These are phyloP conservation scores for Haematococcus lacustris DNA, from an alignment of 139 green algal genomes.

Conservation along the genomic window DNA sequence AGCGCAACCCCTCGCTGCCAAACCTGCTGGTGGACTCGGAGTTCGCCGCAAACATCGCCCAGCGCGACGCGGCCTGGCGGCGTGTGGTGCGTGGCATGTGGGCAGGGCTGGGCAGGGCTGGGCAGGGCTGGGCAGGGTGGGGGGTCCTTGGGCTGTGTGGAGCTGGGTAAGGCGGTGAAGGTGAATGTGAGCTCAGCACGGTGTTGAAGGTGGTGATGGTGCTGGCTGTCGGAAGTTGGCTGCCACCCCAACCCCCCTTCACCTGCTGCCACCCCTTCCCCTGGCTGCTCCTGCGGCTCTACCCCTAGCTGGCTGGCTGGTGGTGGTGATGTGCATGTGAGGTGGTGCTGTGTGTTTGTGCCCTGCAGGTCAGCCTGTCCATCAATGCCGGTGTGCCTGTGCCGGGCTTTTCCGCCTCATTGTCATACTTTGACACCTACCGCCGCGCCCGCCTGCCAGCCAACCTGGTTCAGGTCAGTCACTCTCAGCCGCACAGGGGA, in stretches of 20 bases:
- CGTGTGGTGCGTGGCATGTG: conserved; percentile 80
- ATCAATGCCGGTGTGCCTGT: conserved; percentile 46
- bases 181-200: too few species aligned
- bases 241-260: too few species aligned
- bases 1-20: conserved; percentile 68
- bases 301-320: too few species aligned
- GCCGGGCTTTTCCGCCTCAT: conserved; percentile 80
- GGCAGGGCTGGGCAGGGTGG: too few species aligned
- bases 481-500: background rate
- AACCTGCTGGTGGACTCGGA: conserved; percentile 83
- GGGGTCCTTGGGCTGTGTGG: too few species aligned
- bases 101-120: too few species aligned
- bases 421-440: conserved; percentile 98
- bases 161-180: too few species aligned
- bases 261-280: too few species aligned
- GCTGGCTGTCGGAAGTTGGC: too few species aligned
- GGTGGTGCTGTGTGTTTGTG: conserved; percentile 24
- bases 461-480: conserved; percentile 83
- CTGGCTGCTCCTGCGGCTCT: too few species aligned
- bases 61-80: conserved; percentile 76
- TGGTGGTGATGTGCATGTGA: too few species aligned
- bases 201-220: too few species aligned
- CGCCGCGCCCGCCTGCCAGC: conserved; percentile 76
- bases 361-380: conserved; percentile 4
- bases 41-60: conserved; percentile 66